phyloP scores from a whole-genome alignment of 495 filamentous ascomycete species.

The Podospora tetraspora region DNA sequence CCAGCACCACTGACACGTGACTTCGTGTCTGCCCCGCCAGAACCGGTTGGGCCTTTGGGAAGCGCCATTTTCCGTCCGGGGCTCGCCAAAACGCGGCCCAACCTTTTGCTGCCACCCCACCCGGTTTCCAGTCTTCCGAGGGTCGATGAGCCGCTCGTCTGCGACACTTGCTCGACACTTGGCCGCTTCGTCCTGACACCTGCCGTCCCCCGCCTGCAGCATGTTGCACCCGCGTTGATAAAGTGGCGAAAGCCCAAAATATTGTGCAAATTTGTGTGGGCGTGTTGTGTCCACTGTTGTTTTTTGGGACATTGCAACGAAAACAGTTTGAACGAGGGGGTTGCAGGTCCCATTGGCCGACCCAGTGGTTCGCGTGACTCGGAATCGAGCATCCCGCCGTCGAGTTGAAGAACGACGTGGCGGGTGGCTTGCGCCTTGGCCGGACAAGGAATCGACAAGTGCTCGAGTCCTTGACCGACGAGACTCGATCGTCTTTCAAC shows the following conservation, averaged over 20 bases:
- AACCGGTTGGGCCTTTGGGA: neutral
- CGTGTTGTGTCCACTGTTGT: neutral
- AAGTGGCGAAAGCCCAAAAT: neutral
- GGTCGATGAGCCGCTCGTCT: neutral
- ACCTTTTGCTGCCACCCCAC: neutral
- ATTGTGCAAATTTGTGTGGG: neutral
- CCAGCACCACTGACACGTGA: neutral
- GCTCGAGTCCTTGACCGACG: neutral
- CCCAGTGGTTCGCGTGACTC: neutral
- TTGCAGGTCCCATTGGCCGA: neutral
- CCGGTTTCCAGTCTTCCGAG: neutral
- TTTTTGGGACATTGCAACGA: neutral
- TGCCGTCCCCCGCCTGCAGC: neutral
- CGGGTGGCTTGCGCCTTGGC: neutral
- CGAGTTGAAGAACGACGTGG: neutral
- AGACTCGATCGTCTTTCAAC: neutral
- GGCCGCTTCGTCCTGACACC: neutral
- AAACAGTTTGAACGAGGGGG: neutral
- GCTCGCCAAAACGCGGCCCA: neutral
- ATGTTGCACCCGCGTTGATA: neutral
- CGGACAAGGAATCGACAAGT: neutral
- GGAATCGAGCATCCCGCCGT: neutral
- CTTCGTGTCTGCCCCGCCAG: neutral
- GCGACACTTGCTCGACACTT: neutral
- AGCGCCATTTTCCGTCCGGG: neutral